phyloP scores from a whole-genome alignment of 306 rosid species.

The Dryas octopetala region DNA sequence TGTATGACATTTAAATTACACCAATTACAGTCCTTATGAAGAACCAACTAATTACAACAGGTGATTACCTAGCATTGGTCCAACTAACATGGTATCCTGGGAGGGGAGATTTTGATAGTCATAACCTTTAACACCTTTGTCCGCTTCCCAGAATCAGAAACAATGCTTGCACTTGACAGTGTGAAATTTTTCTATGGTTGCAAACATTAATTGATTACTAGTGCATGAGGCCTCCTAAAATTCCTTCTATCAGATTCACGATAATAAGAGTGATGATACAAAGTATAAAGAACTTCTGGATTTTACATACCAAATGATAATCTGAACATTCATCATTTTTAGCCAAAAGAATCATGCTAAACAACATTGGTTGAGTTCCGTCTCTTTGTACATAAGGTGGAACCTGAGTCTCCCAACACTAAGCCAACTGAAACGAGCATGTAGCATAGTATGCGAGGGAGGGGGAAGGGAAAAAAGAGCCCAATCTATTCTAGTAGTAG shows the following conservation, averaged over 20 bases:
- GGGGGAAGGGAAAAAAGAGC: neutral
- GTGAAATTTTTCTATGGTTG: neutral
- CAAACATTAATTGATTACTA: neutral
- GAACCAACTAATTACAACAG: neutral
- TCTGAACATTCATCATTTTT: neutral
- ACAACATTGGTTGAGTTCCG: neutral
- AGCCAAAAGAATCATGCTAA: neutral
- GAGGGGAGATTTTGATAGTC: neutral
- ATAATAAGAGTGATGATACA: constrained; percentile 1
- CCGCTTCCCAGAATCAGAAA: neutral
- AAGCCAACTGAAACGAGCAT: neutral
- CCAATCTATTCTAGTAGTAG: neutral
- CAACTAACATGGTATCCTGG: neutral
- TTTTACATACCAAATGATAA: neutral
- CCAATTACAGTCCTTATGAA: neutral
- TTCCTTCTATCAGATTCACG: neutral
- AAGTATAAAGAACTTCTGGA: neutral
- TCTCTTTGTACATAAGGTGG: neutral
- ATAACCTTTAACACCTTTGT: neutral
- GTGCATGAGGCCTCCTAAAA: neutral
- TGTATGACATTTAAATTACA: neutral
- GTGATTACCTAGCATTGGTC: neutral
- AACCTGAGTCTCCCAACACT: neutral
- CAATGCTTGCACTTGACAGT: neutral
- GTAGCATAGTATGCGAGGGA: neutral